Evolutionary conservation across 768 basidiomycete species (phyloP).

Genomic region (Neoboletus brunneissimus): DNA sequence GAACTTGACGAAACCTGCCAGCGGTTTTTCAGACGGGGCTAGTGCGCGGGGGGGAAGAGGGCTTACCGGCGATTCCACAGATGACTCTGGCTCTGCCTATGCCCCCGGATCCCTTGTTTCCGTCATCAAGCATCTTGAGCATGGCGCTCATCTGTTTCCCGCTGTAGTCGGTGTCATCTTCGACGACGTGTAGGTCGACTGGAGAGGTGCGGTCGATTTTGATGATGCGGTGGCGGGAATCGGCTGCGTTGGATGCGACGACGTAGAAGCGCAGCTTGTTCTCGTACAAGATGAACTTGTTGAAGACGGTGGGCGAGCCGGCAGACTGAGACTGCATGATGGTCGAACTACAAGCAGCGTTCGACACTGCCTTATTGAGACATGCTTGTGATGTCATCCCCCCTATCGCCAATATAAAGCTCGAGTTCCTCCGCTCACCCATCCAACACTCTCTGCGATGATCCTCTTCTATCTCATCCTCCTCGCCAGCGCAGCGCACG

Average conservation of each 20-base stretch:
- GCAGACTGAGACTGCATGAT: neutral
- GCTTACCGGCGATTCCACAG: conserved; percentile 78
- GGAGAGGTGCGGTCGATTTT: conserved; percentile 89
- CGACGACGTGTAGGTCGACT: conserved; percentile 71
- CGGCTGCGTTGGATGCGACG: conserved; percentile 85
- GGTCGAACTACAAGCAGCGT: neutral
- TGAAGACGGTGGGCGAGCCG: conserved; percentile 33
- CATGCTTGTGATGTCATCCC: conserved; percentile 26
- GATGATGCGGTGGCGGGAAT: conserved; percentile 85
- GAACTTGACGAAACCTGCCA: conserved; percentile 82
- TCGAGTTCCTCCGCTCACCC: neutral
- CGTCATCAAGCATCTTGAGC: conserved; percentile 94
- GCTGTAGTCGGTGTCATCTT: conserved; percentile 87
- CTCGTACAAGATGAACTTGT: conserved; percentile 93
- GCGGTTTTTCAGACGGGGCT: neutral
- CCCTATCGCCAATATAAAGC: conserved; percentile 15
- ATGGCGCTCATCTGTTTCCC: conserved; percentile 87
- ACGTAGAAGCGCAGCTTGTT: conserved; percentile 89
- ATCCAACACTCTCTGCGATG: conserved; percentile 4
- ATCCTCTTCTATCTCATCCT: conserved; percentile 26
- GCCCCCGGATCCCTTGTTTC: conserved; percentile 86
- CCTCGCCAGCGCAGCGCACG: conserved; percentile 38
- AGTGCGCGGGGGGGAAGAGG: neutral
- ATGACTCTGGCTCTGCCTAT: conserved; percentile 75
- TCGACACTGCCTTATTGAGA: neutral